Base-by-base conservation (phyloP, 177 flowering plant species). In the Telopea speciosissima region DNA sequence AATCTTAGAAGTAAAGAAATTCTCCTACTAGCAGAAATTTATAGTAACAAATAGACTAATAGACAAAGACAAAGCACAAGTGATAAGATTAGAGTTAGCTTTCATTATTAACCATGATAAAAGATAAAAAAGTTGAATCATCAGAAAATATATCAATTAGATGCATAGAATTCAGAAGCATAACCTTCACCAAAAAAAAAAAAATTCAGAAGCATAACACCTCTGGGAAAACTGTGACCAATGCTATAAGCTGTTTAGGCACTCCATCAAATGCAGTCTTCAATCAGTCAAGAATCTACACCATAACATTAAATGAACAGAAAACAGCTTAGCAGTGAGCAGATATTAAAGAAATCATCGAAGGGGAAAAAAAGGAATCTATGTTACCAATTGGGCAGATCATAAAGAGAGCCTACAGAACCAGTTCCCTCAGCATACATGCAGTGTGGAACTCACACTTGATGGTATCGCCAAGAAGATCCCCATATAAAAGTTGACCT, bases 101-200 rank as follows among this genome's bases (percentile, higher is more conserved):
- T 85, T 91, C 99, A 80, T 88, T 88, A 74, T 86, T 72, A 22
- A 76, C 40, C 24, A 89, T 92, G 52, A 93, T 82, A 72, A 82
- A 88, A 25, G 92, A 81, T 72, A 91, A 82, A 74, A 93, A 91
- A 80, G 91, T 96, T 70, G 99, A 93, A 86, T 96, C 99, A 82
- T 96, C 99, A 16, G 99, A 91, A 75, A 96, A 85, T 70, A 91
- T 81, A 80, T 96, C 99, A 69, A 87, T 85, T 25, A 96, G 81
- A 40, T 97, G 98, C 92, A 96, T 78, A 52, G 96, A 28, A 28
- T 28, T 28, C 4, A 28, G 31, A 28, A 28, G 31, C 31, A 28
- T 2, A 28, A 85, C 81, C n/a, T n/a, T n/a, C n/a, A n/a, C n/a
- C n/a, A n/a, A n/a, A n/a, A n/a, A n/a, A n/a, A n/a, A n/a, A n/a